These are phyloP conservation scores for Candida sp. DNA, from an alignment of 1,139 yeast species.

Conservation along the genomic window DNA sequence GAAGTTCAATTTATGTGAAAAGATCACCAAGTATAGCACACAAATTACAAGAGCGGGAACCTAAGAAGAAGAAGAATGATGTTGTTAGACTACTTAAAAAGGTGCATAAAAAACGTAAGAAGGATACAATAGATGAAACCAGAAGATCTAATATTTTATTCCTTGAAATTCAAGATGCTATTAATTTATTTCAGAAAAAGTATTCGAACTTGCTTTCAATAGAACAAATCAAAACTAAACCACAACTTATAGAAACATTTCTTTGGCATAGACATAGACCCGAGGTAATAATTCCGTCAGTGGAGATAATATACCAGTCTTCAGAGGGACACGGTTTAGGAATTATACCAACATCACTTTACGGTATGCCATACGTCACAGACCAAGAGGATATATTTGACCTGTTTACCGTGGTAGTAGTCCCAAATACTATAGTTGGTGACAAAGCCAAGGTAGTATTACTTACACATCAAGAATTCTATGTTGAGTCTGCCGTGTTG, in stretches of 20 bases:
- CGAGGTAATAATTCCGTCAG: slow-evolving; percentile 5
- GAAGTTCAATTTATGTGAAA: not conserved
- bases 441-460: slow-evolving; percentile 29
- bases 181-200: slow-evolving; percentile 10
- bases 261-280: slow-evolving; percentile 18
- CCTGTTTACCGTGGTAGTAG: slow-evolving; percentile 22
- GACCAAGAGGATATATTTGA: slow-evolving; percentile 11
- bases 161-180: slow-evolving; percentile 22
- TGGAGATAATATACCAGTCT: slow-evolving; percentile 26
- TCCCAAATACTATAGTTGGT: slow-evolving; percentile 40
- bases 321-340: slow-evolving; percentile 40
- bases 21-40: not conserved
- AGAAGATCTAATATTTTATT: slow-evolving; percentile 18
- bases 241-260: slow-evolving; percentile 23
- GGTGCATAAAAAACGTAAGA: slow-evolving; percentile 14
- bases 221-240: slow-evolving; percentile 19
- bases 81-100: slow-evolving; percentile 3
- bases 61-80: not conserved
- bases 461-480: slow-evolving; percentile 24
- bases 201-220: slow-evolving; percentile 7
- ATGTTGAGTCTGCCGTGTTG: slow-evolving; percentile 29
- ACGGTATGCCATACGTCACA: slow-evolving; percentile 13
- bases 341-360: slow-evolving; percentile 22
- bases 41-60: not conserved
- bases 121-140: slow-evolving; percentile 28